These are phyloP conservation scores for Cordyceps tenuipes DNA, from an alignment of 2,329 filamentous ascomycete genomes.

Conservation along the genomic window DNA sequence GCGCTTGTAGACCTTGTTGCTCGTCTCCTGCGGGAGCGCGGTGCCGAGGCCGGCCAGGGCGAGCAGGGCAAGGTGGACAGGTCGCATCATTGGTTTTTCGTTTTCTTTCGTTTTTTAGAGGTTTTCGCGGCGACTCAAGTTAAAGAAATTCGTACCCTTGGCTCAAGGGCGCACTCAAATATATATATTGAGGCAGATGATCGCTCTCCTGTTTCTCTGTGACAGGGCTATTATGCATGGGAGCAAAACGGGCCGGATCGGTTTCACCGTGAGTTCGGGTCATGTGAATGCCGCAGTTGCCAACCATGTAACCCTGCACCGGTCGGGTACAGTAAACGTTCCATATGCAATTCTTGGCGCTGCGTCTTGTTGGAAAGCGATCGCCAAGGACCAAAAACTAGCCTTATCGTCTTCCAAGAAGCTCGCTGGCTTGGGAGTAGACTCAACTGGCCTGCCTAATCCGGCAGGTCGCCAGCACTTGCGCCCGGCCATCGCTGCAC, in stretches of 20 bases:
- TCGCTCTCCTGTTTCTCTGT: too few relatives aligned
- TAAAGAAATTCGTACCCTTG: neutral
- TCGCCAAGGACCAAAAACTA: neutral
- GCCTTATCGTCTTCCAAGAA: neutral
- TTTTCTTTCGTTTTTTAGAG: too few relatives aligned
- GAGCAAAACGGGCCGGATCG: too few relatives aligned
- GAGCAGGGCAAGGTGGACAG: slow-evolving; percentile 1
- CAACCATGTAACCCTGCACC: neutral
- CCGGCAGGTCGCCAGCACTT: slow-evolving; percentile 7
- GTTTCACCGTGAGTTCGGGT: too few relatives aligned
- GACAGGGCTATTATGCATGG: too few relatives aligned
- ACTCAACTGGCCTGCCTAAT: slow-evolving; percentile 1
- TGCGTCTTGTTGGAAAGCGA: too few relatives aligned
- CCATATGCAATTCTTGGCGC: neutral
- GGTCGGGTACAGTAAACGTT: neutral
- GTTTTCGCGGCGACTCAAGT: neutral
- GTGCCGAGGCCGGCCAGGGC: slow-evolving; percentile 6
- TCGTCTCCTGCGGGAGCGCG: neutral
- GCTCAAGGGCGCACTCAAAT: neutral
- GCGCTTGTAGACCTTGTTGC: slow-evolving; percentile 13
- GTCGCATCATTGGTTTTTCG: neutral
- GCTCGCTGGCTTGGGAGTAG: neutral
- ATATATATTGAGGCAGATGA: neutral
- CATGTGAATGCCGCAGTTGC: neutral
- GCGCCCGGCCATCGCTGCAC: neutral